A percentile compares a stretch with the other conserved stretches of the same genome.
These are phyloP conservation scores for Dryas drummondii DNA, from an alignment of 306 rosid species.

Conservation along the genomic window DNA sequence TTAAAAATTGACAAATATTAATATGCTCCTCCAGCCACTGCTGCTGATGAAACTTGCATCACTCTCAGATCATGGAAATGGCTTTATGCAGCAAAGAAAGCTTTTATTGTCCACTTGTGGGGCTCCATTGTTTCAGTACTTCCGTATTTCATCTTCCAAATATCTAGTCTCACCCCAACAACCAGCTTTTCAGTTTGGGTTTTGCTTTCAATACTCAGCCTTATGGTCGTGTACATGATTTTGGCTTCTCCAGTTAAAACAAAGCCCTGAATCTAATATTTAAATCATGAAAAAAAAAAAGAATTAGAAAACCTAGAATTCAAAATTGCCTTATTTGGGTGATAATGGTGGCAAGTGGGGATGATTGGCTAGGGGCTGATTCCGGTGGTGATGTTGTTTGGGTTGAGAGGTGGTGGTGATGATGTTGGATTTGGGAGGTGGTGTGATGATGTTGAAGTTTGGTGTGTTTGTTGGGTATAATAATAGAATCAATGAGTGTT, in stretches of 20 bases:
- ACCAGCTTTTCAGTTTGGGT: slow-evolving; percentile 57
- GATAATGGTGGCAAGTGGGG: too few species aligned
- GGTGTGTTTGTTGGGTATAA: too few species aligned
- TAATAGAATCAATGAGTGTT: too few species aligned
- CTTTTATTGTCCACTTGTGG: slow-evolving; percentile 73
- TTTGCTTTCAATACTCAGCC: slow-evolving; percentile 53
- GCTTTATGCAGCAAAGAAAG: slow-evolving; percentile 72
- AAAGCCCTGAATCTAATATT: too few species aligned
- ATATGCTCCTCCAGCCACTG: slow-evolving; percentile 27
- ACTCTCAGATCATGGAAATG: slow-evolving; percentile 70
- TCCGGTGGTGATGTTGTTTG: too few species aligned
- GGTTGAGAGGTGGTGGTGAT: too few species aligned
- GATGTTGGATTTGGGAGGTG: too few species aligned
- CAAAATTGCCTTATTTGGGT: too few species aligned
- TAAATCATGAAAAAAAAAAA: too few species aligned
- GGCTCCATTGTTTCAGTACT: slow-evolving; percentile 70
- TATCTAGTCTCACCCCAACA: slow-evolving; percentile 53
- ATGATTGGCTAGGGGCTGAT: too few species aligned
- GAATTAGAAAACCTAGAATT: too few species aligned
- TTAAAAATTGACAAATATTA: slow-evolving; percentile 30
- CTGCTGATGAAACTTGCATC: slow-evolving; percentile 35
- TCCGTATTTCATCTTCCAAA: slow-evolving; percentile 63
- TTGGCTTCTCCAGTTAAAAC: slow-evolving; percentile 46
- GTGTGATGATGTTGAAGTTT: too few species aligned
- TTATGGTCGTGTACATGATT: slow-evolving; percentile 43